Evolutionary conservation across 345 rosid genomes (phyloP), one percentile per base, ranked within the genome.

Genomic region (Acer yangbiense): DNA sequence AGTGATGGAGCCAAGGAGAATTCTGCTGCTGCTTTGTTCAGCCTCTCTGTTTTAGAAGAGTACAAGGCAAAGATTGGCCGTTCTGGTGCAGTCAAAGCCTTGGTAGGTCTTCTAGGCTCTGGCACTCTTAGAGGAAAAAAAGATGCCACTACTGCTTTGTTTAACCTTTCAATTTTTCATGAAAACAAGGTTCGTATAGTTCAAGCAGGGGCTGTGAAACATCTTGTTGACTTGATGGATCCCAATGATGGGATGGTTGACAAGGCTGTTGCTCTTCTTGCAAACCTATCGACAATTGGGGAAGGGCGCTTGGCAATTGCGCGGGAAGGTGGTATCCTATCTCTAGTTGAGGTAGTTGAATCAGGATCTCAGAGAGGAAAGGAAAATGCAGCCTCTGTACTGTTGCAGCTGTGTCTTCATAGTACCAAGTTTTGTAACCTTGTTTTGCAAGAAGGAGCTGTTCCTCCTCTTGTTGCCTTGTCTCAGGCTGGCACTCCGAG

Each of bases 391-490:
- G 97, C 97, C 9, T 90, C 95, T 54, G 85, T 94, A 78, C 77
- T 96, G 82, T 79, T 91, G 87, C 98, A 94, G 79, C 81, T 96
- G 75, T 96, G 98, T 83, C 80, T 94, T 67, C 85, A 83, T 79
- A 94, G 89, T 83, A 82, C 95, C 65, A 94, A 88, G 88, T 94
- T 91, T 79, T 94, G 99, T 82, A 87, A 86, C 68, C 80, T 96
- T 80, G 97, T 96, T 80, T 87, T 94, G 83, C 97, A 92, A 88
- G 99, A 94, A 88, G 99, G 99, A 16, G 98, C 94, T 18, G 91
- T 94, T 76, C 97, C 98, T 83, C 98, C 99, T 57, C 93, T 96
- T 79, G 98, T 96, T 73, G 94, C 93, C 43, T 87, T 96, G 87
- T 94, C 95, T 23, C 98, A 91, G 78, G 90, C 93, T 20, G 99